Percentiles rank a stretch among this genome's conserved stretches.
Conservation (phyloP, 129 eudicot genomes). For the Helichrysum umbraculigerum region DNA sequence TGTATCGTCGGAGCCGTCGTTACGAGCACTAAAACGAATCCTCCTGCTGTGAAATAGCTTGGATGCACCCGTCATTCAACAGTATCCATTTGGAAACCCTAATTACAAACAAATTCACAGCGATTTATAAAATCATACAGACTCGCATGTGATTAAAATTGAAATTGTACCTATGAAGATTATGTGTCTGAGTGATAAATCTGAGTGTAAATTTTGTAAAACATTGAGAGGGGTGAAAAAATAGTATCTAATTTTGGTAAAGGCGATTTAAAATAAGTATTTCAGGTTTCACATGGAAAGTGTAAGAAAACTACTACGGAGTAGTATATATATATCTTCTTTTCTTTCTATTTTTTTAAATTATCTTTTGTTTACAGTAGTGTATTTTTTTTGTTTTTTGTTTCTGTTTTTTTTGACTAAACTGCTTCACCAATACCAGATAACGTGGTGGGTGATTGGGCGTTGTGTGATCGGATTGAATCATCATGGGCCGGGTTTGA, state of each 20-base stretch:
- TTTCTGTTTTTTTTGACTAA: background rate
- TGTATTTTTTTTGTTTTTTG: too few species aligned
- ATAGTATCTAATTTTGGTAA: conserved; percentile 17
- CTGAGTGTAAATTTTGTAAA: background rate
- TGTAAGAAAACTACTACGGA: conserved; percentile 14
- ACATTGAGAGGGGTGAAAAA: background rate
- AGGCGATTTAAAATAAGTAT: background rate
- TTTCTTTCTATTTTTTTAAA: background rate
- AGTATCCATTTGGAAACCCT: background rate
- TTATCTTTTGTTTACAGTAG: too few species aligned
- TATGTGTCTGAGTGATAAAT: conserved; percentile 2
- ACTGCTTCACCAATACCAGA: conserved; percentile 7
- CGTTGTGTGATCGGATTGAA: too few species aligned
- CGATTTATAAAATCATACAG: background rate
- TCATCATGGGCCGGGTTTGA: too few species aligned
- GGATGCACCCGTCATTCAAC: conserved; percentile 78
- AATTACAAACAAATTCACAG: conserved; percentile 1
- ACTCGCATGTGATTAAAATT: background rate
- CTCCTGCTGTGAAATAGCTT: conserved; percentile 70
- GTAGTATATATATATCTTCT: background rate
- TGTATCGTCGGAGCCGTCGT: conserved; percentile 27
- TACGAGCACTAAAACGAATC: conserved; percentile 53
- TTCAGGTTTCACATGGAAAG: background rate
- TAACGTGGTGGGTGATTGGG: background rate
- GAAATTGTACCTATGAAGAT: conserved; percentile 1